Conservation (phyloP, 2,329 filamentous ascomycete species). For the Exserohilum rostratum region DNA sequence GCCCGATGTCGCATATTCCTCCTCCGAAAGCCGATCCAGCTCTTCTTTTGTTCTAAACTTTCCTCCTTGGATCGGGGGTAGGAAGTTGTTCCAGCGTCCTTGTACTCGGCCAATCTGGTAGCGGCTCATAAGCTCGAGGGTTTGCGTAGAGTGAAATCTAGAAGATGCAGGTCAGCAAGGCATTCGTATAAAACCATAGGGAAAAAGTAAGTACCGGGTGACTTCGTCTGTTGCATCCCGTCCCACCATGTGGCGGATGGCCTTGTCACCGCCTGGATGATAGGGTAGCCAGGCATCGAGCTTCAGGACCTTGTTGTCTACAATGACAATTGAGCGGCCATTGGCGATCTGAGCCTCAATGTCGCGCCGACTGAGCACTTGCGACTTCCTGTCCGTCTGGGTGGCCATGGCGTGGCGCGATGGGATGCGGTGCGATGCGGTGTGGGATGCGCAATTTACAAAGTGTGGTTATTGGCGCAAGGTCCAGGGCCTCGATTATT, state of each 20-base stretch:
- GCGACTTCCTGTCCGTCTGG: conserved; percentile 51
- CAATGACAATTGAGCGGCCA: conserved; percentile 78
- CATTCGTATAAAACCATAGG: neutral
- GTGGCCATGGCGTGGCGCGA: conserved; percentile 33
- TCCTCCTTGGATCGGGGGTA: conserved; percentile 90
- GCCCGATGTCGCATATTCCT: conserved; percentile 29
- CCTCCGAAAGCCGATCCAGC: conserved; percentile 42
- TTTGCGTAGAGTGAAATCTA: conserved; percentile 82
- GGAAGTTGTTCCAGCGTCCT: conserved; percentile 83
- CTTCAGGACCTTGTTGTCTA: conserved; percentile 81
- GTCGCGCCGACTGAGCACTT: conserved; percentile 64
- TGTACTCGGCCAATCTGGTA: conserved; percentile 85
- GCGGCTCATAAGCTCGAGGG: conserved; percentile 75
- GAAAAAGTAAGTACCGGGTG: conserved; percentile 71
- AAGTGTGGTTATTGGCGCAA: neutral
- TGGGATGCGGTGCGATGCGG: conserved; percentile 18
- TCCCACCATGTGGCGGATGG: conserved; percentile 91
- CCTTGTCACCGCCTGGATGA: conserved; percentile 89
- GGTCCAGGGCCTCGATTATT: neutral
- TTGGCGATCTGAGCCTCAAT: conserved; percentile 84
- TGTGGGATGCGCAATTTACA: neutral
- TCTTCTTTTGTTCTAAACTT: conserved; percentile 66
- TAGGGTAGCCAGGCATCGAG: conserved; percentile 87
- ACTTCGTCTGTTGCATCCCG: conserved; percentile 95
- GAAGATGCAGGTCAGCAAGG: conserved; percentile 10